These are phyloP conservation scores for Benincasa hispida DNA, from an alignment of 306 rosid genomes.

Conservation along the genomic window DNA sequence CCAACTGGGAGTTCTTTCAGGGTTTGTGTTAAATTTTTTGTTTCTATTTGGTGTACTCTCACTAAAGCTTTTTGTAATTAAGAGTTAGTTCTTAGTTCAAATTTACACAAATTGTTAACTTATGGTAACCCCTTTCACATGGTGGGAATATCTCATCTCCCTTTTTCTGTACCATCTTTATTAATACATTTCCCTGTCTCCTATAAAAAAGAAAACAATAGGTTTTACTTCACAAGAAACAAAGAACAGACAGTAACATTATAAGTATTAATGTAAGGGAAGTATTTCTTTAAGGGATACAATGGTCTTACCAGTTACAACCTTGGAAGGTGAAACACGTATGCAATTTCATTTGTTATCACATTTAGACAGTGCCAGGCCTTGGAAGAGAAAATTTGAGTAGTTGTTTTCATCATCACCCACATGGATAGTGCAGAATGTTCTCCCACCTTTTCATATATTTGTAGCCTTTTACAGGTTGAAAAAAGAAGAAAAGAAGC, in stretches of 20 bases:
- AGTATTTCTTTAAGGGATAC: not conserved
- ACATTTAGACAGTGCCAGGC: not conserved
- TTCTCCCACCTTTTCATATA: not conserved
- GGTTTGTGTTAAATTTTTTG: not conserved
- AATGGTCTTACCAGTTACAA: not conserved
- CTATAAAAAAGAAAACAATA: not conserved
- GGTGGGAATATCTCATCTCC: not conserved
- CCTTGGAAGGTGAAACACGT: not conserved
- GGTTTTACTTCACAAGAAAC: not conserved
- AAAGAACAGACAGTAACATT: not conserved
- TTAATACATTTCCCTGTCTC: not conserved
- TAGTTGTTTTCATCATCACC: not conserved
- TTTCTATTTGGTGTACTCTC: not conserved
- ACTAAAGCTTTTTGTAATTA: not conserved
- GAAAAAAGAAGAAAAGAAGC: slow-evolving; percentile 90
- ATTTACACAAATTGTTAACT: not conserved
- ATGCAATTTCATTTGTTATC: not conserved
- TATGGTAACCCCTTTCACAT: not conserved
- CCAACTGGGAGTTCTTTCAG: not conserved
- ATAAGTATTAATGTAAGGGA: not conserved
- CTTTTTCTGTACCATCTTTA: not conserved
- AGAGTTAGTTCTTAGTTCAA: not conserved
- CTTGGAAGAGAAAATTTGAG: not conserved
- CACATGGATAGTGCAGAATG: not conserved
- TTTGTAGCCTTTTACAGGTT: slow-evolving; percentile 35